Percentiles rank a stretch among this genome's conserved stretches.
phyloP scores from a whole-genome alignment of 2,329 filamentous ascomycete genomes.

The Diaporthe velutina region DNA sequence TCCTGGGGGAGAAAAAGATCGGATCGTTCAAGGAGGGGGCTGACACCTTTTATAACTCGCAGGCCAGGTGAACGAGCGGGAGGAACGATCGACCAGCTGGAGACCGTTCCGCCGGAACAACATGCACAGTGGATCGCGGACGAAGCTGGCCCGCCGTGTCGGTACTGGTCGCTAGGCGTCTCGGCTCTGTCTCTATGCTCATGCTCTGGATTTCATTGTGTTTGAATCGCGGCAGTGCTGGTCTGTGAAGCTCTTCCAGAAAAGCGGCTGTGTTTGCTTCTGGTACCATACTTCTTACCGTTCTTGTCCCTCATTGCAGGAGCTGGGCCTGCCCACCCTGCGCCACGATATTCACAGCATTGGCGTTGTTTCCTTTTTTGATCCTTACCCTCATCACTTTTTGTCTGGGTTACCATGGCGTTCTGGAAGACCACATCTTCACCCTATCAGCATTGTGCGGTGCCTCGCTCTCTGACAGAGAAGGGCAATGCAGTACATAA shows the following conservation, averaged over 20 bases:
- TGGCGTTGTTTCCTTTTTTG: slow-evolving; percentile 1
- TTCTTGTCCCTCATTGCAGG: slow-evolving; percentile 17
- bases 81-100: slow-evolving; percentile 65
- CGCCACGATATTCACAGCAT: slow-evolving; percentile 1
- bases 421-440: slow-evolving; percentile 31
- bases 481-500: background rate
- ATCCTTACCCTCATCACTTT: too few species aligned
- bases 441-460: slow-evolving; percentile 10
- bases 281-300: slow-evolving; percentile 19
- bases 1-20: background rate
- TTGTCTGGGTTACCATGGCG: background rate
- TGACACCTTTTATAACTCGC: slow-evolving; percentile 39
- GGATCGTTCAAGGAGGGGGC: background rate
- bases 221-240: background rate
- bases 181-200: background rate
- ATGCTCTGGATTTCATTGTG: background rate
- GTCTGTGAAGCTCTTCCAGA: slow-evolving; percentile 9
- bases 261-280: background rate
- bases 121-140: slow-evolving; percentile 32
- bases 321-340: background rate
- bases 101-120: slow-evolving; percentile 44
- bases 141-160: slow-evolving; percentile 37
- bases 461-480: slow-evolving; percentile 2
- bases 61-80: slow-evolving; percentile 65
- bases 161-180: slow-evolving; percentile 31